Percentiles rank a stretch among this genome's conserved stretches.
phyloP scores from a whole-genome alignment of 805 yeast genomes.

The Saccharomycopsis javanensis region DNA sequence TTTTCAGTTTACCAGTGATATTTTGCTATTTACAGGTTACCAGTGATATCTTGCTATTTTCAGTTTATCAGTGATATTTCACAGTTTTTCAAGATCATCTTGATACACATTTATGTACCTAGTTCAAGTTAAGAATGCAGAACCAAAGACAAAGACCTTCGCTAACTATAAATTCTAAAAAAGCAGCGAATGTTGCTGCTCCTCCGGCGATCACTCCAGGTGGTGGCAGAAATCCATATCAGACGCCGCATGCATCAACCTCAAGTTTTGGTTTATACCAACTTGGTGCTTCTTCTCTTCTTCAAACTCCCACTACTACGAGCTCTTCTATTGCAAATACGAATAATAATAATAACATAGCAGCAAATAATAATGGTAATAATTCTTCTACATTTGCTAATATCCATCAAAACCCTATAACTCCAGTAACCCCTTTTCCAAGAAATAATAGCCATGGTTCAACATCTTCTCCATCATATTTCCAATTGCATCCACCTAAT shows the following conservation, averaged over 20 bases:
- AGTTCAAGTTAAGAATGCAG: conserved; percentile 13
- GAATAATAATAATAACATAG: too few species aligned
- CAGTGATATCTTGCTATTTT: too few species aligned
- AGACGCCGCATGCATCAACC: conserved; percentile 17
- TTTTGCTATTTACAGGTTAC: too few species aligned
- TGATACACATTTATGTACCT: too few species aligned
- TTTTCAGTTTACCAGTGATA: too few species aligned
- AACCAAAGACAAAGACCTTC: conserved; percentile 18
- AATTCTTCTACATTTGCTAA: background rate
- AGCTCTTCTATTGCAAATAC: conserved; percentile 22
- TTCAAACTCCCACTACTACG: conserved; percentile 20
- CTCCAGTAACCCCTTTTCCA: conserved; percentile 7
- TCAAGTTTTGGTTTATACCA: conserved; percentile 15
- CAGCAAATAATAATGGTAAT: background rate
- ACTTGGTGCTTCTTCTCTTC: conserved; percentile 11
- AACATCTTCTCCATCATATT: conserved; percentile 4
- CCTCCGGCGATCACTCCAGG: conserved; percentile 1
- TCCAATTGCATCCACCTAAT: background rate
- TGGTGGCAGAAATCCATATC: conserved; percentile 13
- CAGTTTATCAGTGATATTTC: too few species aligned
- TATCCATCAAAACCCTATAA: conserved; percentile 4
- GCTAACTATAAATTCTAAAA: conserved; percentile 15
- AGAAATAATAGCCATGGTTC: conserved; percentile 1
- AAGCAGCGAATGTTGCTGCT: conserved; percentile 1
- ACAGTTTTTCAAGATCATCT: too few species aligned